Base-by-base conservation (phyloP, 495 filamentous ascomycete species). In the Hyaloscypha bicolor region DNA sequence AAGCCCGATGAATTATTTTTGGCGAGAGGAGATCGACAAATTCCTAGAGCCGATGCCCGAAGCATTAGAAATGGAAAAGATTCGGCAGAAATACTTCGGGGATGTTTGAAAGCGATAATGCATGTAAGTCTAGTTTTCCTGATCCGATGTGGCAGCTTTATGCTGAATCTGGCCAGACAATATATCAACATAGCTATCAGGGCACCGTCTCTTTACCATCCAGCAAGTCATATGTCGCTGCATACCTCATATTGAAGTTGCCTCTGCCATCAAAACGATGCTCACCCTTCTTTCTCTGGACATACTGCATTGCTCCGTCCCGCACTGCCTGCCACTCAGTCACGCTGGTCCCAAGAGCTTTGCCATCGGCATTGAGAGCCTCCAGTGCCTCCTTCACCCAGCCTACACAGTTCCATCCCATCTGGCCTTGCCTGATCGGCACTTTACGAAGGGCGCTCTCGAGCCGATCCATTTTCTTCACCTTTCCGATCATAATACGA, bases 1-100 rank as follows among this genome's bases (percentile, higher is more conserved):
- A 39, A 86, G 85, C 65, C 79, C 80, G 12, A 72, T 78, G 19
- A 82, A 82, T 53, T 70, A 71, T 53, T 81, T 81, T 53, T 85
- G 81, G 81, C 55, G 75, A 39, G 55, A 79, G 37, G 77, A 83
- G 64, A 76, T 86, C 63, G 80, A 84, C 61, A 81, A 82, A 33
- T 82, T 86, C 65, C 70, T 86, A 6, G 68, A 75, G 16, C 76
- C 80, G 58, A 76, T 78, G 72, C 79, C 81, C 0, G 72, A 80
- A 63, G 82, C 81, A 69, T 68, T 83, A 55, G 74, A 70, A 64
- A 85, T 85, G 80, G 83, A 86, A 65, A 64, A 52, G 29, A 69
- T 79, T 48, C 78, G 82, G 42, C 77, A 76, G 56, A 78, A 76
- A 69, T 70, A 76, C 48, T 81, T 79, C 72, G 73, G 79, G 55